Conservation (phyloP, 1,284 basidiomycete genomes). For the Heterobasidion occidentale region DNA sequence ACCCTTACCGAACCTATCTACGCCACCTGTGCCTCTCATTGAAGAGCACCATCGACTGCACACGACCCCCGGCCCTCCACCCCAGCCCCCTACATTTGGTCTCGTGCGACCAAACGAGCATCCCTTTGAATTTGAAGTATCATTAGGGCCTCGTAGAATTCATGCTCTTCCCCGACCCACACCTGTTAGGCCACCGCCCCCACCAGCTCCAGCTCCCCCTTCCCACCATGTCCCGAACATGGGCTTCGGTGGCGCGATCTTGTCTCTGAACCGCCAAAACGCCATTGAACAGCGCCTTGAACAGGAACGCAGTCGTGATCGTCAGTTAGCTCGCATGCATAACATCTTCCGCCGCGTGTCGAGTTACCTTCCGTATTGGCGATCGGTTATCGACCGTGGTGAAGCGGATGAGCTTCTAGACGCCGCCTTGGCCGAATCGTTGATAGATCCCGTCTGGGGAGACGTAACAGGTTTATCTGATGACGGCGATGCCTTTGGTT, state of each 20-base stretch:
- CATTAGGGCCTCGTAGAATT: constrained; percentile 9
- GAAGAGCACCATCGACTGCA: constrained; percentile 12
- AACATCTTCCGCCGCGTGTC: constrained; percentile 6
- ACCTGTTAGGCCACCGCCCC: constrained; percentile 8
- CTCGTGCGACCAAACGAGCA: constrained; percentile 30
- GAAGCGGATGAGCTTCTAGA: constrained; percentile 8
- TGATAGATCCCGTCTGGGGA: constrained; percentile 12
- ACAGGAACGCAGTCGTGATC: constrained; percentile 9
- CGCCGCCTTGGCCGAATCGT: constrained; percentile 20
- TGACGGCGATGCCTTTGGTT: constrained; percentile 10
- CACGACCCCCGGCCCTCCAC: constrained; percentile 7
- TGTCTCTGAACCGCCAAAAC: constrained; percentile 31
- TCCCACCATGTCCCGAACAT: constrained; percentile 51
- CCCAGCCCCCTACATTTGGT: constrained; percentile 18
- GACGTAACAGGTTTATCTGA: constrained; percentile 12
- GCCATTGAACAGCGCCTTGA: constrained; percentile 13
- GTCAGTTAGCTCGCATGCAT: constrained; percentile 14
- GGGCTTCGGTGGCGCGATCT: constrained; percentile 62
- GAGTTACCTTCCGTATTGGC: not conserved
- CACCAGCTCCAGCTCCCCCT: constrained; percentile 25
- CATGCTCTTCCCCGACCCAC: constrained; percentile 11
- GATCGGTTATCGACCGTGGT: not conserved
- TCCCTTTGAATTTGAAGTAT: constrained; percentile 38
- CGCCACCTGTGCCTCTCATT: constrained; percentile 35
- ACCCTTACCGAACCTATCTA: constrained; percentile 18